Evolutionary conservation across 352 stramenopile genomes (phyloP).

Genomic region (Phytophthora uliginosa): DNA sequence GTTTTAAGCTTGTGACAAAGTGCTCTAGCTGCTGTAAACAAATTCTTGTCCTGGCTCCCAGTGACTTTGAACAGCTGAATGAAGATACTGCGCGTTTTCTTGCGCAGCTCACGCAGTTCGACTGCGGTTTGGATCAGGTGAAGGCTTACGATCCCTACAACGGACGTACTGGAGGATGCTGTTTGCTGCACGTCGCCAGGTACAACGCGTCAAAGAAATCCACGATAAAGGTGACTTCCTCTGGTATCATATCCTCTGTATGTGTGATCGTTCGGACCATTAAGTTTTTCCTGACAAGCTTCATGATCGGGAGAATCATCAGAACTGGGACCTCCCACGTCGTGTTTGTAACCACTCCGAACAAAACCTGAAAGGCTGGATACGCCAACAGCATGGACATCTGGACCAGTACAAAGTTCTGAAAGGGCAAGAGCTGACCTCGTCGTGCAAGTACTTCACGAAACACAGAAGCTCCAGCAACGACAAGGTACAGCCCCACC

Average conservation of each 20-base stretch:
- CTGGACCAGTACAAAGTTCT: background rate
- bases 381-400: background rate
- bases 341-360: background rate
- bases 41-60: background rate
- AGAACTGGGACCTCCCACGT: background rate
- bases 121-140: constrained; percentile 8
- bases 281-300: constrained; percentile 14
- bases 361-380: constrained; percentile 1
- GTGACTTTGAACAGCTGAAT: background rate
- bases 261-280: background rate
- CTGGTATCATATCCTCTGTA: constrained; percentile 11
- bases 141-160: constrained; percentile 19
- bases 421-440: background rate
- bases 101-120: background rate
- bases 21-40: background rate
- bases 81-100: background rate
- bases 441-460: background rate
- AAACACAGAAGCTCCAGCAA: background rate
- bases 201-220: constrained; percentile 25
- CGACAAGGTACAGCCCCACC: background rate
- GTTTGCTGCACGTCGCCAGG: constrained; percentile 21
- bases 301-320: constrained; percentile 9
- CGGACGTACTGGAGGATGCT: constrained; percentile 2
- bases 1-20: background rate
- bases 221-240: constrained; percentile 14